Percentiles rank a stretch among this genome's conserved stretches.
phyloP scores from a whole-genome alignment of 805 yeast species.

The Nakazawaea populi region DNA sequence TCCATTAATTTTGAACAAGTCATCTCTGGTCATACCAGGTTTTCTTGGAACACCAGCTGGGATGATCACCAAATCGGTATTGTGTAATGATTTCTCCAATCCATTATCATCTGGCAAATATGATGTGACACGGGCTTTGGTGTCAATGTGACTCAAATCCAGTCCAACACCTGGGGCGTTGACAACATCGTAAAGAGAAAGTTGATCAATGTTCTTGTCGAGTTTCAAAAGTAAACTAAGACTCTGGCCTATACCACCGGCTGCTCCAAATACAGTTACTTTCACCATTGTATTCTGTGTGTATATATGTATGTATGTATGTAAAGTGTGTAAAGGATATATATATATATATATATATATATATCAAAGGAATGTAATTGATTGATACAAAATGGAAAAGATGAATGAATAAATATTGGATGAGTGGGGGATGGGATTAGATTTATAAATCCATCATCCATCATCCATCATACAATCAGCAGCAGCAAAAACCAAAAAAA shows the following conservation, averaged over 20 bases:
- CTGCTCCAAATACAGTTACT: slow-evolving; percentile 86
- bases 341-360: background rate
- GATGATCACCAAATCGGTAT: slow-evolving; percentile 43
- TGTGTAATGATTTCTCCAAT: slow-evolving; percentile 36
- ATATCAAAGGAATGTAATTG: too few relatives aligned
- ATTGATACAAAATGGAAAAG: too few relatives aligned
- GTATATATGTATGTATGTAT: background rate
- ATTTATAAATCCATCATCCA: too few relatives aligned
- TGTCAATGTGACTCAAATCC: slow-evolving; percentile 78
- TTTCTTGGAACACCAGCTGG: slow-evolving; percentile 63
- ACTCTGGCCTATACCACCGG: slow-evolving; percentile 95
- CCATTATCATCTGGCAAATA: slow-evolving; percentile 33
- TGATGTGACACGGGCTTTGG: slow-evolving; percentile 47
- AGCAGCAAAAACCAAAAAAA: background rate
- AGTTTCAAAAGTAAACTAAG: slow-evolving; percentile 75
- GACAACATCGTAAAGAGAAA: slow-evolving; percentile 82
- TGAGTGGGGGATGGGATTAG: too few relatives aligned
- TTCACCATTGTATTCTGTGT: slow-evolving; percentile 30
- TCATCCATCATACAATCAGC: background rate
- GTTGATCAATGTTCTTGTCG: slow-evolving; percentile 52
- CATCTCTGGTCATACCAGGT: slow-evolving; percentile 64
- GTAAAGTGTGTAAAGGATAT: background rate
- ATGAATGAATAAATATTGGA: too few relatives aligned
- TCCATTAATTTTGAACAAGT: slow-evolving; percentile 53
- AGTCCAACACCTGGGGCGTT: slow-evolving; percentile 84